phyloP scores from a whole-genome alignment of 1,139 yeast genomes.

The Taphrina communis region DNA sequence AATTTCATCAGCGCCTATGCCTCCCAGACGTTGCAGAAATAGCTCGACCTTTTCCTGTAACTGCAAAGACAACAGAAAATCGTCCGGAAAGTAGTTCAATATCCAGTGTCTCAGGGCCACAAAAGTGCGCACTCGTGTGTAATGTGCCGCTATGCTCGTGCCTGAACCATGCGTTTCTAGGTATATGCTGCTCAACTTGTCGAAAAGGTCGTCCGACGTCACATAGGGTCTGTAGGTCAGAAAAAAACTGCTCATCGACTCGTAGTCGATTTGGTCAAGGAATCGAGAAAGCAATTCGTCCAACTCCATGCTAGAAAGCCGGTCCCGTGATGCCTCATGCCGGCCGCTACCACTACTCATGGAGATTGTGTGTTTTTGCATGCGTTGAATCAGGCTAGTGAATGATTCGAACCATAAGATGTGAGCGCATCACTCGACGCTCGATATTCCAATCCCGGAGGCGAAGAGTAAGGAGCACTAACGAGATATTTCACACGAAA shows the following conservation, averaged over 20 bases:
- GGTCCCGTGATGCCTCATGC: neutral
- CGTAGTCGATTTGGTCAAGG: slow-evolving; percentile 59
- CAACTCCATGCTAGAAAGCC: slow-evolving; percentile 49
- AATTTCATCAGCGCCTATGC: slow-evolving; percentile 49
- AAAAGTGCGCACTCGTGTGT: slow-evolving; percentile 81
- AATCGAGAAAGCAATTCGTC: slow-evolving; percentile 74
- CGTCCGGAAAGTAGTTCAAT: slow-evolving; percentile 57
- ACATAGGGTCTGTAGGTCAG: slow-evolving; percentile 78
- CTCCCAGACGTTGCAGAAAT: slow-evolving; percentile 49
- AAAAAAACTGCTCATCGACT: slow-evolving; percentile 80
- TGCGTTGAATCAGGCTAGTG: neutral
- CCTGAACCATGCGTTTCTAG: neutral
- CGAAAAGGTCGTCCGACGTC: slow-evolving; percentile 61
- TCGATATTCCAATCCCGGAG: too few relatives aligned
- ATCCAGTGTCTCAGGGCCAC: slow-evolving; percentile 90
- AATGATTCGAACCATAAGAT: too few relatives aligned
- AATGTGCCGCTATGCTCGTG: slow-evolving; percentile 58
- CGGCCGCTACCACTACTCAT: neutral
- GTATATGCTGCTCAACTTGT: slow-evolving; percentile 60
- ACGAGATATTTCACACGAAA: neutral
- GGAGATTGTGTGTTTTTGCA: neutral
- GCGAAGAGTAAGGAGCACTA: neutral
- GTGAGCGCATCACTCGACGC: too few relatives aligned
- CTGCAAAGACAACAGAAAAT: slow-evolving; percentile 51
- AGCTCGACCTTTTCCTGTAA: slow-evolving; percentile 26